phyloP scores from a whole-genome alignment of 1,284 basidiomycete species.

The Cryptococcus sp. region DNA sequence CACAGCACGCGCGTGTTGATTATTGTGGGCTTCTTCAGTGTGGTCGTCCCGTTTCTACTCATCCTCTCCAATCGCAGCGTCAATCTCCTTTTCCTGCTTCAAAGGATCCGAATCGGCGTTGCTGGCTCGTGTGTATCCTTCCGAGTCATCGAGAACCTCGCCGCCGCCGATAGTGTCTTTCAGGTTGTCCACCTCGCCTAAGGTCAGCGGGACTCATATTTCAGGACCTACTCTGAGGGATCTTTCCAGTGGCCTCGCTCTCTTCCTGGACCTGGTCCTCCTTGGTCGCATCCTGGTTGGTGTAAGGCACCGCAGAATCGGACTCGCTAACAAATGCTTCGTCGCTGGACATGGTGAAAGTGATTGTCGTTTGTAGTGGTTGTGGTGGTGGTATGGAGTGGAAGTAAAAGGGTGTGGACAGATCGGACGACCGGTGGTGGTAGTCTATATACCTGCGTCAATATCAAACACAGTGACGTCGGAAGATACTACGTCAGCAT shows the following conservation, averaged over 20 bases:
- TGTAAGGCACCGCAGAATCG: slow-evolving; percentile 17
- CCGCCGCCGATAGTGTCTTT: slow-evolving; percentile 39
- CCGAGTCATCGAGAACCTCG: slow-evolving; percentile 32
- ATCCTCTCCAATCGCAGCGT: slow-evolving; percentile 1
- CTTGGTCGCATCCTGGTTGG: slow-evolving; percentile 53
- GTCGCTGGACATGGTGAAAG: slow-evolving; percentile 21
- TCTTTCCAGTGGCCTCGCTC: slow-evolving; percentile 29
- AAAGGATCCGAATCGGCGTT: slow-evolving; percentile 26
- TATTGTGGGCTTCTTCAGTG: no score
- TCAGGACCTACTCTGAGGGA: slow-evolving; percentile 26
- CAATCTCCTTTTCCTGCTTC: slow-evolving; percentile 29
- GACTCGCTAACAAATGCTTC: slow-evolving; percentile 15
- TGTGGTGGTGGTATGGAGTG: no score
- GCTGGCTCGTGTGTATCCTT: slow-evolving; percentile 37
- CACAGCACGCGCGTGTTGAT: no score
- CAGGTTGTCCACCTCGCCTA: slow-evolving; percentile 37
- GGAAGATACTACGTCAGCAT: no score
- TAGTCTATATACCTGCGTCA: no score
- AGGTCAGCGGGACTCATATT: not conserved
- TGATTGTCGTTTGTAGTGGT: no score
- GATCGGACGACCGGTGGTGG: no score
- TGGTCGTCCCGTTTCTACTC: not conserved
- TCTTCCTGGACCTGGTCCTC: slow-evolving; percentile 41
- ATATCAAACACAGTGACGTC: no score
- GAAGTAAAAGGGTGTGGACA: no score